Base-by-base conservation (phyloP, 768 basidiomycete genomes). In the Termitomyces sp. region DNA sequence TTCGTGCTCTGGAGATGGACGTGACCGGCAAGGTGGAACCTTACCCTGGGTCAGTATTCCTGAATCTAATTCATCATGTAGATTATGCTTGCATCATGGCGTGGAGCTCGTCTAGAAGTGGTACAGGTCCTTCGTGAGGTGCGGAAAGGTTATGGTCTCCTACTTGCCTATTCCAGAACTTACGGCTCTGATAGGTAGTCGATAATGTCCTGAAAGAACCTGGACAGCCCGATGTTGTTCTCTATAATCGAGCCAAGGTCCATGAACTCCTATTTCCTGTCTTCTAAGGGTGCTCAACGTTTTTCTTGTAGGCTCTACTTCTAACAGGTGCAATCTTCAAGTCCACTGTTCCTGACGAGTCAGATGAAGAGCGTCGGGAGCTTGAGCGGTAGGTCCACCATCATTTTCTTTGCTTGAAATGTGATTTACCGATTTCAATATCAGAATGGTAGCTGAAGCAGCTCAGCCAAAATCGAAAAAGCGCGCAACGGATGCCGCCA, bases 31-130 rank as follows among this genome's bases (percentile, higher is more conserved):
- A 93, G 78, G 87, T 91, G 61, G 14, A 72, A n/a, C 38, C n/a
- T 32, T 8, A 13, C 36, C 7, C 12, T 32, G 12, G 44, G 56
- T 40, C 38, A 55, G 16, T 53, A 20, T 44, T 5, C 20, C 2
- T 36, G 23, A 2, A 32, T 40, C n/a, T 55, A 50, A 26, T 47
- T 55, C 14, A 35, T 30, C 9, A 28, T 49, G 5, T 61, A 91
- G 87, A 94, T 97, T 69, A 83, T 98, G 75, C 85, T 98, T 32
- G 96, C 95, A 6, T 96, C 96, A 28, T 99, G 97, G 97, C 87
- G 95, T 59, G 97, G 96, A 14, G 96, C 95, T 3, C 86, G 95
- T 55, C 85, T 98, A 69, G 97, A 99, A 75, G 94, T 98, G 44
- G 83, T 90, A 23, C 90, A 93, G 66, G 93, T 98, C 14, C 78